Evolutionary conservation across 176 grass and related monocot genomes (phyloP).

Genomic region (Aechmea fasciata): DNA sequence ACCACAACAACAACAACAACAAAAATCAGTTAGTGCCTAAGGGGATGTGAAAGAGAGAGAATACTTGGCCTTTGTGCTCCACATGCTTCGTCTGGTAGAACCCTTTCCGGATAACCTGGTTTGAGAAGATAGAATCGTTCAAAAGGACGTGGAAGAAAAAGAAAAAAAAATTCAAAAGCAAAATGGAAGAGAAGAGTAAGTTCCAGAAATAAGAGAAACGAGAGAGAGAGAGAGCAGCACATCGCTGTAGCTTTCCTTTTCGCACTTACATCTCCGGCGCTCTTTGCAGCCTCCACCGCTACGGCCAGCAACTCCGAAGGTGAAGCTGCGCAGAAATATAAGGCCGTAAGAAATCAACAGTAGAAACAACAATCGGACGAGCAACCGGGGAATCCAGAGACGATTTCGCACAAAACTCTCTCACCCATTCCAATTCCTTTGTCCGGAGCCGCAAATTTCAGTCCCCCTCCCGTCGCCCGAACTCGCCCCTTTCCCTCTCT

Average conservation of each 20-base stretch:
- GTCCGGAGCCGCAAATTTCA: too few species aligned
- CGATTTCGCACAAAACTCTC: too few species aligned
- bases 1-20: too few species aligned
- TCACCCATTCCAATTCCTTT: too few species aligned
- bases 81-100: conserved; percentile 86
- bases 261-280: conserved; percentile 55
- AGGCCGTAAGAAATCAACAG: too few species aligned
- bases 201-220: neutral
- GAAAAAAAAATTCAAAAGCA: neutral
- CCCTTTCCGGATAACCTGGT: conserved; percentile 66
- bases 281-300: conserved; percentile 67
- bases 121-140: neutral
- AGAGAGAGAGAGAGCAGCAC: neutral
- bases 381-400: too few species aligned
- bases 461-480: too few species aligned
- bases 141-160: neutral
- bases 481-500: too few species aligned
- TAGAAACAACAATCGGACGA: too few species aligned
- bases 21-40: neutral
- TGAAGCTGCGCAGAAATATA: conserved; percentile 1
- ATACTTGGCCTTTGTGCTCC: conserved; percentile 93
- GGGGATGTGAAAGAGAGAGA: neutral
- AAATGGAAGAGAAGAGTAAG: neutral
- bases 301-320: conserved; percentile 49
- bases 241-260: neutral